Percentiles rank a stretch among this genome's conserved stretches.
Evolutionary conservation across 2,329 filamentous ascomycete genomes (phyloP).

Genomic region (Dothistroma septosporum): DNA sequence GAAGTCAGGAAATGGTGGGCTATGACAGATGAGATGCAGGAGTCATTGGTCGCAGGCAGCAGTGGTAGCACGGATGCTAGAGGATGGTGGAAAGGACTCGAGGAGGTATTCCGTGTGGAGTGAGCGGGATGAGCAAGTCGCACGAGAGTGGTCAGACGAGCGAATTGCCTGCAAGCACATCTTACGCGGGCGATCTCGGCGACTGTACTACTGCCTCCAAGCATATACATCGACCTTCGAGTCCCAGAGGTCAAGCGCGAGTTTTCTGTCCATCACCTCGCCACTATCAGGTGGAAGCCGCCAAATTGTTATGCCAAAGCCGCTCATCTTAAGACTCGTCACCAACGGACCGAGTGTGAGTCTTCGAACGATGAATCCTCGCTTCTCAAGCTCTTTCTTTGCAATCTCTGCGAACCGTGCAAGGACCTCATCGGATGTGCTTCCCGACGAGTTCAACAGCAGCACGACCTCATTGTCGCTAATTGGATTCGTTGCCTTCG

Average conservation of each 20-base stretch:
- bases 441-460: constrained; percentile 36
- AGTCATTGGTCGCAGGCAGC: constrained; percentile 55
- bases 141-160: background rate
- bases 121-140: background rate
- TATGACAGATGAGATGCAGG: constrained; percentile 75
- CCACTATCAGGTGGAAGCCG: constrained; percentile 31
- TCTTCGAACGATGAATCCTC: constrained; percentile 34
- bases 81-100: constrained; percentile 63
- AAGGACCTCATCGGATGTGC: constrained; percentile 36
- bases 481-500: constrained; percentile 27
- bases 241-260: constrained; percentile 36
- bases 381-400: constrained; percentile 28
- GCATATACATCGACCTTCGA: constrained; percentile 35
- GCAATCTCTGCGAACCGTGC: constrained; percentile 36
- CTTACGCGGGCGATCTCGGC: background rate
- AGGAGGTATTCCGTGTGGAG: background rate
- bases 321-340: constrained; percentile 38
- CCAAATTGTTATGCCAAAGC: constrained; percentile 38
- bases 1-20: constrained; percentile 75
- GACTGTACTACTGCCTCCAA: constrained; percentile 32
- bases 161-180: background rate
- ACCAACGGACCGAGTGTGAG: constrained; percentile 35
- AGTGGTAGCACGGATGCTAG: constrained; percentile 54
- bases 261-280: constrained; percentile 27
- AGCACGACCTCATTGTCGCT: constrained; percentile 34